Base-by-base conservation (phyloP, 495 filamentous ascomycete species). In the Bathelium albidoporum region DNA sequence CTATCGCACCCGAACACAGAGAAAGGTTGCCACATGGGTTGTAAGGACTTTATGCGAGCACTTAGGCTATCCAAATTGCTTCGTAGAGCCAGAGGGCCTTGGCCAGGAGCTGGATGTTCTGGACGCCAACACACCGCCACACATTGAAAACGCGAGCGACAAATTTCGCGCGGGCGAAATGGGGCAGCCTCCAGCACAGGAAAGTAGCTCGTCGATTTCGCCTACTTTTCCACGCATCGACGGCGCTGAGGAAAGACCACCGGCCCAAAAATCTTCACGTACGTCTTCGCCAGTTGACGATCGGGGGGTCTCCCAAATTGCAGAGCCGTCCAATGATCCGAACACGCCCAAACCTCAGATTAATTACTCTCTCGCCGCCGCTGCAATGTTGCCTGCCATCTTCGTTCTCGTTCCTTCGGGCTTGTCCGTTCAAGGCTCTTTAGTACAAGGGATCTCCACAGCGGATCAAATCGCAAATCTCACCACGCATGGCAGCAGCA, bases 341-440 rank as follows among this genome's bases (percentile, higher is more conserved):
- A 9, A 26, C 9, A 26, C 20, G 24, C 16, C 49, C 4, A 55
- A 55, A 29, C 49, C 49, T 55, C 49, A 20, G 9, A 70, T 81
- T 22, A 79, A 79, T n/a, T 82, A 92, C 70, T 90, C 89, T 1
- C 80, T 95, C 20, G 90, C 92, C 0, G 91, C 90, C 1, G 88
- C 89, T 0, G 87, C 89, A 9, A 87, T 97, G 75, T 75, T 97
- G 0, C 92, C 92, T 1, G 91, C 88, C 1, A 95, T 97, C 63
- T 94, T 94, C 66, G 91, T 97, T 3, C 89, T 92, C 59, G 92
- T 97, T 2, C 92, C 92, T 2, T 91, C 87, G n/a, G 91, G 91
- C 2, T 79, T 97, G 16, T 89, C 92, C 0, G 90, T 89, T 7
- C 84, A 83, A 32, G 92, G 91, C 1, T 89, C 86, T 11, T 74